Evolutionary conservation across 768 basidiomycete species (phyloP).

Genomic region (Thelephora aurantiotincta): DNA sequence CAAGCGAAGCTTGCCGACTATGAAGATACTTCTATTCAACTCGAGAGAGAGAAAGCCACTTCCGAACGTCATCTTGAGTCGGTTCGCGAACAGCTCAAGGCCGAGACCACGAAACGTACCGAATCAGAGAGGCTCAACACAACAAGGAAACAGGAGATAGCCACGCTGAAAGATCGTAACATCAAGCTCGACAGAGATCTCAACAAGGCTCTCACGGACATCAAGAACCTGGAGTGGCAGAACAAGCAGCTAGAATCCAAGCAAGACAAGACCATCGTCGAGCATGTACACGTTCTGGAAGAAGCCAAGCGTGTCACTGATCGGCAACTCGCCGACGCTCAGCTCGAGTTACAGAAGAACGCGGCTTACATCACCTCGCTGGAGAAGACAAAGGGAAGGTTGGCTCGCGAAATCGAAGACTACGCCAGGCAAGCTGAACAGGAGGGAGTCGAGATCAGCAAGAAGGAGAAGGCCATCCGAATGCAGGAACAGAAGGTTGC

Average conservation of each 20-base stretch:
- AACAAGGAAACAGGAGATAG: conserved; percentile 55
- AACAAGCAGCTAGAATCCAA: conserved; percentile 73
- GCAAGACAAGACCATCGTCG: conserved; percentile 97
- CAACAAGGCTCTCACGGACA: conserved; percentile 65
- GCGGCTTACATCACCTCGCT: conserved; percentile 71
- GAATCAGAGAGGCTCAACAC: conserved; percentile 58
- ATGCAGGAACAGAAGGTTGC: conserved; percentile 46
- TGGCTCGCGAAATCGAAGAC: conserved; percentile 77
- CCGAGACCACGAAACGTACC: conserved; percentile 56
- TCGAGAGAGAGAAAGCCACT: conserved; percentile 70
- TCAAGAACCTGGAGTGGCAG: conserved; percentile 76
- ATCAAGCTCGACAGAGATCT: conserved; percentile 67
- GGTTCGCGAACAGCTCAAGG: conserved; percentile 56
- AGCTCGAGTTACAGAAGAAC: conserved; percentile 62
- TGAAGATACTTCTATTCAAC: conserved; percentile 76
- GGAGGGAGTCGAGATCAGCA: conserved; percentile 49
- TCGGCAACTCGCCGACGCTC: conserved; percentile 73
- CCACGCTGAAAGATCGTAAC: conserved; percentile 52
- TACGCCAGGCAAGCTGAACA: conserved; percentile 57
- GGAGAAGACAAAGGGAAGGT: conserved; percentile 63
- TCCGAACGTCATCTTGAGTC: conserved; percentile 63
- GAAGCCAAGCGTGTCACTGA: conserved; percentile 94
- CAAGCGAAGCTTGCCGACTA: conserved; percentile 72
- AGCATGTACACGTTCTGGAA: conserved; percentile 92
- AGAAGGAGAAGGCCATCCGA: conserved; percentile 53